phyloP scores from a whole-genome alignment of 495 filamentous ascomycete genomes.

The Immersiella caudata region DNA sequence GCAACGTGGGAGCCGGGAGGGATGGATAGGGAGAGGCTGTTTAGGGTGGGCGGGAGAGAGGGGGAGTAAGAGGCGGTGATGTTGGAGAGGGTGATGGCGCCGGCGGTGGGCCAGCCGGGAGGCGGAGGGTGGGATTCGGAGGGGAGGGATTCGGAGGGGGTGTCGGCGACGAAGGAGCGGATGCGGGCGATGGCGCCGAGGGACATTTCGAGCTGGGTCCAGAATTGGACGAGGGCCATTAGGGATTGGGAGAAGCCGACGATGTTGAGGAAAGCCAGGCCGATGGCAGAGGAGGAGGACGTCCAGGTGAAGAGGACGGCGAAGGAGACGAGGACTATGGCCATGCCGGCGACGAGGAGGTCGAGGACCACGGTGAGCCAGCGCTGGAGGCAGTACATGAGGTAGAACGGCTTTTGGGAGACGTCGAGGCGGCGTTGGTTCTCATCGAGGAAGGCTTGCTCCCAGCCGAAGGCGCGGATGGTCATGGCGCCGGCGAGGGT shows the following conservation, averaged over 20 bases:
- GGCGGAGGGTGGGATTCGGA: background rate
- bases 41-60: background rate
- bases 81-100: background rate
- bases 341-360: slow-evolving; percentile 43
- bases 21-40: background rate
- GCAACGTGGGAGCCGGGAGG: slow-evolving; percentile 12
- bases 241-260: slow-evolving; percentile 17
- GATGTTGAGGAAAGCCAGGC: slow-evolving; percentile 13
- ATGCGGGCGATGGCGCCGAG: slow-evolving; percentile 52
- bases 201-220: slow-evolving; percentile 50
- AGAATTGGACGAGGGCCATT: slow-evolving; percentile 23
- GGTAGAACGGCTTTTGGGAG: slow-evolving; percentile 48
- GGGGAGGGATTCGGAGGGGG: background rate
- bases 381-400: slow-evolving; percentile 50
- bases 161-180: slow-evolving; percentile 35
- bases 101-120: slow-evolving; percentile 4
- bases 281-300: background rate
- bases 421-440: slow-evolving; percentile 54
- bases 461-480: slow-evolving; percentile 52
- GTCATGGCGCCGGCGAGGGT: slow-evolving; percentile 44
- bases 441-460: slow-evolving; percentile 42
- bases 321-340: slow-evolving; percentile 40
- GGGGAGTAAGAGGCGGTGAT: background rate
- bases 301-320: slow-evolving; percentile 28
- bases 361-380: slow-evolving; percentile 54